Conservation (phyloP, 495 filamentous ascomycete genomes). For the Penicillium coprophilum region DNA sequence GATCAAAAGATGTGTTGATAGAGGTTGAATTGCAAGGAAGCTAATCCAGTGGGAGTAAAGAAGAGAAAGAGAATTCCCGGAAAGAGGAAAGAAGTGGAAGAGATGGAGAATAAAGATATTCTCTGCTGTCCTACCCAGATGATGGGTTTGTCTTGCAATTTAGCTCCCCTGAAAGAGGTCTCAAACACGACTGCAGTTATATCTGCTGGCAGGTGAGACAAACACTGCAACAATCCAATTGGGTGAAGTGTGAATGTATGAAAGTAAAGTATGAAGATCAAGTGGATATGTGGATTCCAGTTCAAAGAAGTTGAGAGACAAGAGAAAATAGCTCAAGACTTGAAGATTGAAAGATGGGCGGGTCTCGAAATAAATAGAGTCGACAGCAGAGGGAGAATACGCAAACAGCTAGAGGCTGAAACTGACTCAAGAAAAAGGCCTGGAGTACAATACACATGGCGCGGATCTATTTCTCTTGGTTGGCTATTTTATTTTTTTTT, state of each 20-base stretch:
- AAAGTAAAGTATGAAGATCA: background rate
- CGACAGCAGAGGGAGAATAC: constrained; percentile 3
- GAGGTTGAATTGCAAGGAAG: constrained; percentile 16
- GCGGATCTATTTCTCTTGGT: constrained; percentile 15
- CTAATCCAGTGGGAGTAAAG: constrained; percentile 6
- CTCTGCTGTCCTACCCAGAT: constrained; percentile 19
- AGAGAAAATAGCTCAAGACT: constrained; percentile 2
- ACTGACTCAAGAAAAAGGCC: constrained; percentile 22
- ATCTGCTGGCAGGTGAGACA: constrained; percentile 18
- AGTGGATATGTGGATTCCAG: background rate
- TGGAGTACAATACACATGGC: constrained; percentile 19
- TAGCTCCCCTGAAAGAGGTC: constrained; percentile 18
- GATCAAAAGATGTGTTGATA: constrained; percentile 7
- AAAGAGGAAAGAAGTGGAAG: constrained; percentile 28
- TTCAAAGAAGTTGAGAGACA: constrained; percentile 10
- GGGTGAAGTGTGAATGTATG: background rate
- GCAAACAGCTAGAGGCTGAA: constrained; percentile 32
- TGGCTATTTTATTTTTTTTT: constrained; percentile 13
- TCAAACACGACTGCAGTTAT: constrained; percentile 16
- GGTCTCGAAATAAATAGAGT: constrained; percentile 13
- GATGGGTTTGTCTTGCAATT: constrained; percentile 13
- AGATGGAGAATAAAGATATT: constrained; percentile 17
- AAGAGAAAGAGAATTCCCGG: constrained; percentile 17
- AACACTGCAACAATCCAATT: constrained; percentile 14
- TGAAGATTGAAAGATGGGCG: constrained; percentile 1